Base-by-base conservation (phyloP, 2,329 filamentous ascomycete genomes). In the Iodosphaeria phyllophila region DNA sequence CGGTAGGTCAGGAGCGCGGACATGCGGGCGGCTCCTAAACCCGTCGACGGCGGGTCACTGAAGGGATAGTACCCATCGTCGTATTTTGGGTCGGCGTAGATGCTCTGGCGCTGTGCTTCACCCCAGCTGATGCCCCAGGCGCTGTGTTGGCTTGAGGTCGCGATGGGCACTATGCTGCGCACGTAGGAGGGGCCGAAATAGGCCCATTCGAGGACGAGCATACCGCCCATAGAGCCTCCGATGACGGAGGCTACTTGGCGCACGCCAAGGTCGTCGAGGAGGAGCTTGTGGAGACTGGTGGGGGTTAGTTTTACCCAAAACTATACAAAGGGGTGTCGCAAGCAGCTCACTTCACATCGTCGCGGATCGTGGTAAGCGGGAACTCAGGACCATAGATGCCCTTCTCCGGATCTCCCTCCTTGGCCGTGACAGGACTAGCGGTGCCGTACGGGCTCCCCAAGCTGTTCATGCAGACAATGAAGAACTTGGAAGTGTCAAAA, bases 1-100 rank as follows among this genome's bases (percentile, higher is more conserved):
- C 89, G 73, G 52, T 98, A 98, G 5, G 89, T 98, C 39, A 98
- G 59, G 18, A 98, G 66, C 2, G 89, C 89, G 29, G 84, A 82
- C 89, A 98, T 98, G 41, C 89, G 82, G 14, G 89, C 89, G 6
- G 89, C 89, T 8, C 84, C 83, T 3, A 98, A 65, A 1, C 89
- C 89, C 1, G 83, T 76, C 0, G 72, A 59, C 1, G 89, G 89
- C 17, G 84, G 84, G 38, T 95, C 82, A 16, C 77, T 64, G 40
- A 89, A 91, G 1, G 70, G 42, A 46, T 95, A 98, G 52, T 93
- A 95, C 22, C 89, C 89, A 42, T 95, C 84, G 32, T 93, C 83
- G 48, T 98, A 98, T 55, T 93, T 95, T 16, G 89, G 89, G 46
- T 98, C 89, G 19, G 82, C 84, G 52, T 95, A 98, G 46, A 98